phyloP scores from a whole-genome alignment of 2,329 filamentous ascomycete species.

The Colletotrichum nymphaeae region DNA sequence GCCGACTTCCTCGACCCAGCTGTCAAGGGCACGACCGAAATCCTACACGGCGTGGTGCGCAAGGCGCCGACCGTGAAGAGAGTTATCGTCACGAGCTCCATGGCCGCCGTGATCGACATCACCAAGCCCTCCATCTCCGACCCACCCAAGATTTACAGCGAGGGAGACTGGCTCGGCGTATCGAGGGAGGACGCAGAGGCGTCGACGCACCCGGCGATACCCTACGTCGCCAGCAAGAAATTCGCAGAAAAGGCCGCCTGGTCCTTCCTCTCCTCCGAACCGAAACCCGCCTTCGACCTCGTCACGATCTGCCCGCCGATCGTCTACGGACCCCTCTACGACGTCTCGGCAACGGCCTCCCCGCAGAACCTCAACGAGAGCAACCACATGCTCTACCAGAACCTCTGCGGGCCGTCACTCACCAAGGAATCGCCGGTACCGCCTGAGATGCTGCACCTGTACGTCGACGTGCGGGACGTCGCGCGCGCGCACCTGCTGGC shows the following conservation, averaged over 20 bases:
- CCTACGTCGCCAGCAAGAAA: constrained; percentile 59
- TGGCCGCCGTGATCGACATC: constrained; percentile 55
- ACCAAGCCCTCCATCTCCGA: constrained; percentile 48
- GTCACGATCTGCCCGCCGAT: constrained; percentile 43
- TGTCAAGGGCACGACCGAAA: constrained; percentile 61
- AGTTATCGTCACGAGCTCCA: constrained; percentile 67
- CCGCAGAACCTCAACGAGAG: constrained; percentile 23
- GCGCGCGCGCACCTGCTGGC: constrained; percentile 42
- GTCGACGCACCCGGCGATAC: constrained; percentile 55
- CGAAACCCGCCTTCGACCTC: constrained; percentile 46
- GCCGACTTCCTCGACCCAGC: constrained; percentile 65
- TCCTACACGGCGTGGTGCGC: constrained; percentile 60
- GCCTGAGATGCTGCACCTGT: constrained; percentile 38
- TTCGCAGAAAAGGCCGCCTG: constrained; percentile 47
- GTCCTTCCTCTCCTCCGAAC: constrained; percentile 46
- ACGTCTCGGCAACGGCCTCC: background rate
- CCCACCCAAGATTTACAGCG: constrained; percentile 55
- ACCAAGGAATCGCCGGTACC: constrained; percentile 29
- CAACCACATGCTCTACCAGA: constrained; percentile 23
- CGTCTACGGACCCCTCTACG: constrained; percentile 30
- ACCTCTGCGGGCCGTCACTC: constrained; percentile 4
- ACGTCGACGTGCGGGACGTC: constrained; percentile 43
- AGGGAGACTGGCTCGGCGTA: constrained; percentile 54
- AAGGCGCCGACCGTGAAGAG: constrained; percentile 66
- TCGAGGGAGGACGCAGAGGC: constrained; percentile 7